Conservation (phyloP, 2,329 filamentous ascomycete genomes). For the Tolypocladium sp. region DNA sequence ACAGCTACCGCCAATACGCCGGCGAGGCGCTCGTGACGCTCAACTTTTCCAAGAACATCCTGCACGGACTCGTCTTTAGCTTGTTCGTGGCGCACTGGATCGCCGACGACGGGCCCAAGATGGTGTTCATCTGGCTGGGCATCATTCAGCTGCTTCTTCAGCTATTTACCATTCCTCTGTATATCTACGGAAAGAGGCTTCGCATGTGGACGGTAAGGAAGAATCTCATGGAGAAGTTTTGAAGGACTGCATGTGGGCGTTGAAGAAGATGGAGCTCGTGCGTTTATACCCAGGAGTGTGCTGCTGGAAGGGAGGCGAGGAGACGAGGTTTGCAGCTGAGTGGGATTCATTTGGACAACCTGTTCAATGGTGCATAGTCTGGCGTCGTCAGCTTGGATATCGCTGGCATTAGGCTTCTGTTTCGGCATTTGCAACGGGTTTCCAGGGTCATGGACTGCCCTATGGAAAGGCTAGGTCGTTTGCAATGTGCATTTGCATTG, state of each 20-base stretch:
- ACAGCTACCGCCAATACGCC: slow-evolving; percentile 87
- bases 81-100: slow-evolving; percentile 86
- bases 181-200: slow-evolving; percentile 82
- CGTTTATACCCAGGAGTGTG: background rate
- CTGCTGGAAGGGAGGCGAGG: background rate
- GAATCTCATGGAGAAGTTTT: slow-evolving; percentile 75
- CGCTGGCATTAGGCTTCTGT: background rate
- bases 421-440: background rate
- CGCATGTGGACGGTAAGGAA: slow-evolving; percentile 89
- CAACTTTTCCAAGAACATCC: slow-evolving; percentile 89
- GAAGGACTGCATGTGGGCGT: background rate
- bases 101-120: slow-evolving; percentile 61
- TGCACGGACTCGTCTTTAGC: slow-evolving; percentile 83
- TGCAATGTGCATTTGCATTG: background rate
- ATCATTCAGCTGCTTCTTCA: slow-evolving; percentile 74
- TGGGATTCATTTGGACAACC: background rate
- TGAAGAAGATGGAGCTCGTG: background rate
- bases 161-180: slow-evolving; percentile 77
- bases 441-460: background rate
- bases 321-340: background rate
- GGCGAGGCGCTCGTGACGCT: slow-evolving; percentile 90
- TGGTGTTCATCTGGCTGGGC: slow-evolving; percentile 74
- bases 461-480: background rate
- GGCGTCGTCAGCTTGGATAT: background rate
- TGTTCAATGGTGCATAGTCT: background rate